Conservation (phyloP, 2,329 filamentous ascomycete species). For the Dothistroma pini region DNA sequence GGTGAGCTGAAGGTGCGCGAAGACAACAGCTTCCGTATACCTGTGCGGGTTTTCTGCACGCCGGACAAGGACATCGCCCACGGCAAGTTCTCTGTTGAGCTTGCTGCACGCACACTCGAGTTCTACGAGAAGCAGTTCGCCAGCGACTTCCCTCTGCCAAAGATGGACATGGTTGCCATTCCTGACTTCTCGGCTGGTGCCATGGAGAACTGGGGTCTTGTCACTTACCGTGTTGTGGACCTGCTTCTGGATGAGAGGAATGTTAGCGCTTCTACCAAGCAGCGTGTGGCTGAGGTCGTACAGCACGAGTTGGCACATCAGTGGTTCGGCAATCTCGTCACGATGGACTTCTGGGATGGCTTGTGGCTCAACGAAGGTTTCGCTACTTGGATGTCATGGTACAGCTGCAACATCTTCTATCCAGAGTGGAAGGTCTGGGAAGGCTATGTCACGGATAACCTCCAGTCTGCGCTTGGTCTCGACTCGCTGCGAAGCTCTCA, state of each 20-base stretch:
- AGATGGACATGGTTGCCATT: slow-evolving; percentile 96
- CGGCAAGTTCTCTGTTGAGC: slow-evolving; percentile 82
- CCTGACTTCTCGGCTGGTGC: slow-evolving; percentile 93
- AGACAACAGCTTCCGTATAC: slow-evolving; percentile 84
- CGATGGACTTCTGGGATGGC: slow-evolving; percentile 98
- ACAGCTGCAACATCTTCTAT: slow-evolving; percentile 90
- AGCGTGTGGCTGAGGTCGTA: slow-evolving; percentile 90
- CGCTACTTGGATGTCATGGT: slow-evolving; percentile 90
- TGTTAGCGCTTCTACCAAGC: slow-evolving; percentile 82
- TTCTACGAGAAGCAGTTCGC: slow-evolving; percentile 97
- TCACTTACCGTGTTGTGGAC: slow-evolving; percentile 92
- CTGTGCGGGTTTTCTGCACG: slow-evolving; percentile 90
- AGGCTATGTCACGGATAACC: slow-evolving; percentile 86
- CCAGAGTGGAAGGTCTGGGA: slow-evolving; percentile 99
- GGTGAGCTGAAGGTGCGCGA: slow-evolving; percentile 93
- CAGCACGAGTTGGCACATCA: slow-evolving; percentile 97
- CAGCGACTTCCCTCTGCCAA: slow-evolving; percentile 79
- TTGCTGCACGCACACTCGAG: slow-evolving; percentile 81
- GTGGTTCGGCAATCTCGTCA: slow-evolving; percentile 97
- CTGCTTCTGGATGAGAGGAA: slow-evolving; percentile 88
- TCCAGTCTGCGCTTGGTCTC: slow-evolving; percentile 80
- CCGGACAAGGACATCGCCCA: slow-evolving; percentile 87
- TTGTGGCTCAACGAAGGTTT: slow-evolving; percentile 95
- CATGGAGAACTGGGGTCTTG: slow-evolving; percentile 98
- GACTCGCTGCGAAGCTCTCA: slow-evolving; percentile 93